Base-by-base conservation (phyloP, 163 green algal genomes). In the Scenedesmus sp. region DNA sequence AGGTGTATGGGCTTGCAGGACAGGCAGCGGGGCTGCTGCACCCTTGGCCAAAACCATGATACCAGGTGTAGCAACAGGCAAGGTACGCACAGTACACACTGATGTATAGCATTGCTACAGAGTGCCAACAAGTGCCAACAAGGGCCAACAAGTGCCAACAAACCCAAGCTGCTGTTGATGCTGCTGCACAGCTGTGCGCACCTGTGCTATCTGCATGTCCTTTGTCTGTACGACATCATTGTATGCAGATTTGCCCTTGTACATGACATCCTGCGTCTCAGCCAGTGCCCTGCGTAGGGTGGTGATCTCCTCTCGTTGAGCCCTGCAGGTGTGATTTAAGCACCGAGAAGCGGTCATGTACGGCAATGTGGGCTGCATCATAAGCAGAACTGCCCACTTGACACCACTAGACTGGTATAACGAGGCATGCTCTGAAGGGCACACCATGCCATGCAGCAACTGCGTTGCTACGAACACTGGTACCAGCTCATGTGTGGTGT, bases 171-270 rank as follows among this genome's bases (percentile, higher is more conserved):
- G 9, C n/a, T 80, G 5, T 43, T 46, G 15, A 24, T 87, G 56
- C 81, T 51, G 81, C 51, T 87, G 15, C 44, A 42, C n/a, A 87
- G n/a, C 24, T 85, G 26, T 46, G 49, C 83, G 33, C 37, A 89
- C 85, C 85, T 89, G 85, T 73, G 85, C 85, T 70, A 90, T 90
- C 49, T 90, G 85, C 85, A 90, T 68, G 85, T 90, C 85, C 85
- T 90, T 90, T 16, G 85, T 84, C 46, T 90, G 85, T 49, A 90
- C 72, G 0, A 90, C 85, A 16, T 85, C 46, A 37, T 90, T 90
- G 70, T 76, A 46, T 42, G 85, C 44, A 15, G 44, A 16, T 30
- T 84, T 83, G 85, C 85, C 85, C 30, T 76, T 83, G 46, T 65
- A 85, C 65, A 90, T 90, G 46, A 90, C 72, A 56, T 90, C 85